Evolutionary conservation across 208 protist genomes (phyloP).

Genomic region (Trypanosoma avium): DNA sequence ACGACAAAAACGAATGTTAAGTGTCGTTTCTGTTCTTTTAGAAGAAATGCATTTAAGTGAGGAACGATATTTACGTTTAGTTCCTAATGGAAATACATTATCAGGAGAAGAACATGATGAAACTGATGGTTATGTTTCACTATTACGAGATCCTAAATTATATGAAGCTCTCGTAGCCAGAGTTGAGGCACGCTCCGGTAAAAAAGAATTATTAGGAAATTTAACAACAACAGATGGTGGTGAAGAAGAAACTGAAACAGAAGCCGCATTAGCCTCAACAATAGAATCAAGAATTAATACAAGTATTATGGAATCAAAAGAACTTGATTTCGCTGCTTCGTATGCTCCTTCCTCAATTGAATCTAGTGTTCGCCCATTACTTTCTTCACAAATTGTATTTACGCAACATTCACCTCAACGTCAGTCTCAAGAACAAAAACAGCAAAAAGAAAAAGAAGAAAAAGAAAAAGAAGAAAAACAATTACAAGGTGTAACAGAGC

Average conservation of each 20-base stretch:
- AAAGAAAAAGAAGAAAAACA: background rate
- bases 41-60: constrained; percentile 90
- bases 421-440: background rate
- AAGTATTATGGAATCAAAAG: too few species aligned
- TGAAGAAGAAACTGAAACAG: background rate
- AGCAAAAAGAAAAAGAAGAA: background rate
- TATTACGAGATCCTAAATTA: constrained; percentile 71
- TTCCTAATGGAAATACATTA: constrained; percentile 22
- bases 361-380: background rate
- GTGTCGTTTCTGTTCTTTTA: constrained; percentile 56
- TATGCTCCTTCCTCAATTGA: background rate
- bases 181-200: background rate
- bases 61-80: constrained; percentile 63
- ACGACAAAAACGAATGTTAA: constrained; percentile 45
- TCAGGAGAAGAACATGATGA: constrained; percentile 64
- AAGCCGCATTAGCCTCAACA: too few species aligned
- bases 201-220: too few species aligned
- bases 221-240: background rate
- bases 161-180: constrained; percentile 70
- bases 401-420: background rate
- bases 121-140: constrained; percentile 78
- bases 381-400: background rate
- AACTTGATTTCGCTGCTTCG: background rate
- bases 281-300: too few species aligned
- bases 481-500: background rate